phyloP scores from a whole-genome alignment of 2,329 filamentous ascomycete species.

The Fonsecaea monophora region DNA sequence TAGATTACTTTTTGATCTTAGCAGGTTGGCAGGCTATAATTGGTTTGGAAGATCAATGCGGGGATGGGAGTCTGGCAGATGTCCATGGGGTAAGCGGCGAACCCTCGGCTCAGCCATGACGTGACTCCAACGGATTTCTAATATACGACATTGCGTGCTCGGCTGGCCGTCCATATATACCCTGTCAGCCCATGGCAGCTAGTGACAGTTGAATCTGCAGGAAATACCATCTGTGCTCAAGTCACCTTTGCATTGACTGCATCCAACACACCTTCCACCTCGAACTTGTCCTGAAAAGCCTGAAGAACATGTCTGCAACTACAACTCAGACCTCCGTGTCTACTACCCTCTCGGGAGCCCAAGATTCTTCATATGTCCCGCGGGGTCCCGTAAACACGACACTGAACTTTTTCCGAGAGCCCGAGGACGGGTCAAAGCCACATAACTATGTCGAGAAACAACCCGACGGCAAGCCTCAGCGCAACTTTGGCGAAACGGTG shows the following conservation, averaged over 20 bases:
- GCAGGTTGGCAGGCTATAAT: neutral
- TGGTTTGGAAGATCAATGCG: constrained; percentile 12
- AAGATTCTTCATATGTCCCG: constrained; percentile 52
- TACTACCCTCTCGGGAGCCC: constrained; percentile 40
- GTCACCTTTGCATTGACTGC: neutral
- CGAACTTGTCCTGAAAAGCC: neutral
- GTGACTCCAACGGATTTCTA: constrained; percentile 31
- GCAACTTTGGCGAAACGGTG: constrained; percentile 65
- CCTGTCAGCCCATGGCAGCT: neutral
- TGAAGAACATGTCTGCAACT: constrained; percentile 39
- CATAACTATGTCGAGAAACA: constrained; percentile 72
- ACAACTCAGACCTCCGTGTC: constrained; percentile 42
- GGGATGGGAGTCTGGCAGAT: neutral
- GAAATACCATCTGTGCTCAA: neutral
- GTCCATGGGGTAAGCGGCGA: constrained; percentile 25
- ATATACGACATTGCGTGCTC: constrained; percentile 36
- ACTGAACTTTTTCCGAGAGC: constrained; percentile 71
- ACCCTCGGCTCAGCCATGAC: constrained; percentile 30
- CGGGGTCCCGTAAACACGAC: constrained; percentile 67
- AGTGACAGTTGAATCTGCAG: neutral
- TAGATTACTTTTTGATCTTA: neutral
- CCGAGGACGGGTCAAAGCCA: constrained; percentile 65
- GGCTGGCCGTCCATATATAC: constrained; percentile 21
- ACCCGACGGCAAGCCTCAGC: constrained; percentile 65
- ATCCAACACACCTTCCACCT: neutral